phyloP scores from a whole-genome alignment of 2,329 filamentous ascomycete species.

The Trichoderma aggressivum region DNA sequence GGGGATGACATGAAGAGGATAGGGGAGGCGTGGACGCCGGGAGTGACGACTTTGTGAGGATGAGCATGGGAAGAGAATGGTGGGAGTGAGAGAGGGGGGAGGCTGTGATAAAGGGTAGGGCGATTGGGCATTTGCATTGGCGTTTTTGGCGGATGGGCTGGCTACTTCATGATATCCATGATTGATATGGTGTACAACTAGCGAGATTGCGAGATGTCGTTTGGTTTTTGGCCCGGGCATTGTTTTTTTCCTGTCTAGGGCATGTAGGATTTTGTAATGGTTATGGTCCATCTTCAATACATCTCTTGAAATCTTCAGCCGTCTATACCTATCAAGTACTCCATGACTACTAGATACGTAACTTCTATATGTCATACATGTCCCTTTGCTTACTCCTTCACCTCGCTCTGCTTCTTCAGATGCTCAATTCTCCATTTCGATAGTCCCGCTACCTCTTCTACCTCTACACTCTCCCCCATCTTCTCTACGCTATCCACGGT shows the following conservation, averaged over 20 bases:
- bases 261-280: slow-evolving; percentile 12
- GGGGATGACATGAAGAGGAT: slow-evolving; percentile 79
- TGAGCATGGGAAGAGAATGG: not conserved
- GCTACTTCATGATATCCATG: slow-evolving; percentile 11
- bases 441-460: slow-evolving; percentile 39
- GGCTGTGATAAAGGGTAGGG: not conserved
- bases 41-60: slow-evolving; percentile 56
- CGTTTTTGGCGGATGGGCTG: not conserved
- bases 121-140: slow-evolving; percentile 16
- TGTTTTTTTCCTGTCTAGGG: not conserved
- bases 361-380: not conserved
- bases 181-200: slow-evolving; percentile 5
- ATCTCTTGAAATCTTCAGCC: not conserved
- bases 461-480: slow-evolving; percentile 34
- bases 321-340: not conserved
- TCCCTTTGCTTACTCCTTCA: not conserved
- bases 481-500: slow-evolving; percentile 27
- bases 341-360: not conserved
- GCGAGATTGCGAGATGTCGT: not conserved
- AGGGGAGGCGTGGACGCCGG: slow-evolving; percentile 79
- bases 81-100: not conserved
- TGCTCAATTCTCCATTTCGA: slow-evolving; percentile 38
- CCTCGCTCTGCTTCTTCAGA: slow-evolving; percentile 28
- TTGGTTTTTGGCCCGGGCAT: not conserved
- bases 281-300: not conserved